Conservation (phyloP, 306 rosid species). For the Medicago lupulina region DNA sequence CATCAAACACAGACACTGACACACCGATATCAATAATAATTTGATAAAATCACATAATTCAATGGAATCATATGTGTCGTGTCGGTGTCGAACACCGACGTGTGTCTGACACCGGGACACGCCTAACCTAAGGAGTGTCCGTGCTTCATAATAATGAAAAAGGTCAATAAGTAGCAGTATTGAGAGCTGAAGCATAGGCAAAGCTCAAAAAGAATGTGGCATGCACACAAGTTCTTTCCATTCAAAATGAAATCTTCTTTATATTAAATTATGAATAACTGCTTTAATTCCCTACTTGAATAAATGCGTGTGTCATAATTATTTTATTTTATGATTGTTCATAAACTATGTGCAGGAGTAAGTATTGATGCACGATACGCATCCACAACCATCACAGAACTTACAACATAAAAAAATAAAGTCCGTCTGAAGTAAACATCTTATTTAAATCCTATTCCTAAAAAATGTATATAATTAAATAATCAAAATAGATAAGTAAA, state of each 20-base stretch:
- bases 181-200: slow-evolving; percentile 11
- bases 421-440: slow-evolving; percentile 17
- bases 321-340: slow-evolving; percentile 2
- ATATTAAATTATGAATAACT: background rate
- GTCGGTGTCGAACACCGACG: too few species aligned
- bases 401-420: background rate
- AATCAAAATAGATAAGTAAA: background rate
- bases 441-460: slow-evolving; percentile 19
- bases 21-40: too few species aligned
- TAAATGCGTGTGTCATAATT: background rate
- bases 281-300: background rate
- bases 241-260: slow-evolving; percentile 5
- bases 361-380: background rate
- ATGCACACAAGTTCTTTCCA: slow-evolving; percentile 10
- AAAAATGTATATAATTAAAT: slow-evolving; percentile 2
- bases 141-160: background rate
- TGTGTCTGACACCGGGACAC: too few species aligned
- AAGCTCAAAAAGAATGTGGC: slow-evolving; percentile 20
- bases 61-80: too few species aligned
- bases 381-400: slow-evolving; percentile 10
- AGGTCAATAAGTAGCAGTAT: background rate
- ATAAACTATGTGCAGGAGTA: too few species aligned
- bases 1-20: too few species aligned
- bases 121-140: too few species aligned
- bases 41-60: too few species aligned